A percentile compares a stretch with the other conserved stretches of the same genome.
Conservation (phyloP, 2,329 filamentous ascomycete genomes). For the Calonectria montana region DNA sequence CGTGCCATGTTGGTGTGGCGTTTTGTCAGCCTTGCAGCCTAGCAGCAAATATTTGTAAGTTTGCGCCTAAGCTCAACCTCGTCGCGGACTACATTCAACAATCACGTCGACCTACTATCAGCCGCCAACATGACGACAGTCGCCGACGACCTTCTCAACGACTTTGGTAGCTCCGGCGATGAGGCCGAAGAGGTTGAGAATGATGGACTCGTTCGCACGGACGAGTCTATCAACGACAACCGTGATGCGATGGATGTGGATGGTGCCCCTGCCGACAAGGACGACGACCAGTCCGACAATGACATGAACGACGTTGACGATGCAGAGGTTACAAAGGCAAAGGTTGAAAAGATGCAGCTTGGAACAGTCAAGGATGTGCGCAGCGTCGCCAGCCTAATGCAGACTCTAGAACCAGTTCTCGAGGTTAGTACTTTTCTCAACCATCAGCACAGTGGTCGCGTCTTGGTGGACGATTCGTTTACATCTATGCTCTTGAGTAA, state of each 20-base stretch:
- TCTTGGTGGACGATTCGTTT: constrained; percentile 61
- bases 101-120: constrained; percentile 13
- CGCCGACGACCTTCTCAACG: constrained; percentile 91
- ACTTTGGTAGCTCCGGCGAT: constrained; percentile 73
- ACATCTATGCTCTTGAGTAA: constrained; percentile 67
- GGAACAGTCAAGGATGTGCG: constrained; percentile 80
- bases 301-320: constrained; percentile 66
- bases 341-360: constrained; percentile 86
- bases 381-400: constrained; percentile 83
- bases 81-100: constrained; percentile 28
- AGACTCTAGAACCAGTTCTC: constrained; percentile 81
- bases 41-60: constrained; percentile 35
- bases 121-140: constrained; percentile 80
- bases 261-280: constrained; percentile 54
- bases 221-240: constrained; percentile 56
- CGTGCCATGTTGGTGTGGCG: constrained; percentile 32
- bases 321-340: constrained; percentile 78
- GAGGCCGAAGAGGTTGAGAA: constrained; percentile 75
- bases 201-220: constrained; percentile 57
- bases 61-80: constrained; percentile 16
- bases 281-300: constrained; percentile 60
- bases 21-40: constrained; percentile 43
- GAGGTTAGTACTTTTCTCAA: constrained; percentile 72
- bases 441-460: constrained; percentile 31
- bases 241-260: constrained; percentile 64